Percentiles rank a stretch among this genome's conserved stretches.
phyloP scores from a whole-genome alignment of 2,329 filamentous ascomycete genomes.

The Arthrobotrys megalospora region DNA sequence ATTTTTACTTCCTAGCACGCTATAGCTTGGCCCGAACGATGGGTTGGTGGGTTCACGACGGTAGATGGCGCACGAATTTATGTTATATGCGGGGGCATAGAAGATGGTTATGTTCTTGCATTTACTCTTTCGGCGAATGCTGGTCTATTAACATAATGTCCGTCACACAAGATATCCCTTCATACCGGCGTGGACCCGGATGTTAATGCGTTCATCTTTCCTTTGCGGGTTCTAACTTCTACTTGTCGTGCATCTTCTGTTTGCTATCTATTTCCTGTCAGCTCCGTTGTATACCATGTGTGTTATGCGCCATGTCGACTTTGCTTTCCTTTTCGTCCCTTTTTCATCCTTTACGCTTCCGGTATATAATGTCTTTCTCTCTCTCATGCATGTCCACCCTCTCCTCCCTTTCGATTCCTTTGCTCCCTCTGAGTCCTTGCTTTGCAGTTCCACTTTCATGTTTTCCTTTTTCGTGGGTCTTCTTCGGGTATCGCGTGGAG shows the following conservation, averaged over 20 bases:
- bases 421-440: constrained; percentile 23
- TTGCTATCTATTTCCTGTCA: constrained; percentile 38
- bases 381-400: constrained; percentile 36
- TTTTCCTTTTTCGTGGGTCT: constrained; percentile 46
- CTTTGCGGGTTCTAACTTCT: constrained; percentile 8
- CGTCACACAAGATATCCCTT: constrained; percentile 24
- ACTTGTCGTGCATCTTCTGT: constrained; percentile 27
- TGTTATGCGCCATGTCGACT: constrained; percentile 53
- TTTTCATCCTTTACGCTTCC: constrained; percentile 27
- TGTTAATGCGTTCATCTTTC: constrained; percentile 27
- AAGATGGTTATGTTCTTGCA: constrained; percentile 42
- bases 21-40: constrained; percentile 44
- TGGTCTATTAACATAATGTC: constrained; percentile 38
- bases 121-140: constrained; percentile 36
- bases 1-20: constrained; percentile 47
- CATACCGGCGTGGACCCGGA: constrained; percentile 27
- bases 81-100: constrained; percentile 36
- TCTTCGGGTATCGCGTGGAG: constrained; percentile 59
- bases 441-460: constrained; percentile 21
- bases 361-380: constrained; percentile 42
- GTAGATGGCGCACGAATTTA: constrained; percentile 41
- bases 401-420: constrained; percentile 9
- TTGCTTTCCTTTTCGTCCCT: constrained; percentile 13
- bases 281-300: constrained; percentile 55
- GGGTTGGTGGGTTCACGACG: constrained; percentile 45